These are phyloP conservation scores for Aspergillus quadrilineatus DNA, from an alignment of 2,329 filamentous ascomycete species.

Conservation along the genomic window DNA sequence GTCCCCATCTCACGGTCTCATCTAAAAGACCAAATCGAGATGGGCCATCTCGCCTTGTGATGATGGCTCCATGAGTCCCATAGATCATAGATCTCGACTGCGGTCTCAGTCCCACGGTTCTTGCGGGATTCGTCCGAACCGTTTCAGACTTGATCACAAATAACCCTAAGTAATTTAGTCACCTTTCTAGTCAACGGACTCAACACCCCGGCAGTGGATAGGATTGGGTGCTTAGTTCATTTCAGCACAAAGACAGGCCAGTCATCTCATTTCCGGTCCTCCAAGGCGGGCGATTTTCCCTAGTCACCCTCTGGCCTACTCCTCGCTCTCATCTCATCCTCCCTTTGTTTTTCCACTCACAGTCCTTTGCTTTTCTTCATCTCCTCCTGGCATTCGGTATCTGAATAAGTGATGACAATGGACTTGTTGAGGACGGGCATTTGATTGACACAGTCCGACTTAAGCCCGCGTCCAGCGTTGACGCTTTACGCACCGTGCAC, in stretches of 20 bases:
- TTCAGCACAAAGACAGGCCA: conserved; percentile 18
- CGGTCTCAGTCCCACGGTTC: conserved; percentile 3
- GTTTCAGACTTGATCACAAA: conserved; percentile 19
- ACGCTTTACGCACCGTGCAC: conserved; percentile 9
- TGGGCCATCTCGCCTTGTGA: background rate
- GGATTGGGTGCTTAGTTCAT: conserved; percentile 22
- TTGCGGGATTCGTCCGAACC: conserved; percentile 11
- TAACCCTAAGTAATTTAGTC: conserved; percentile 18
- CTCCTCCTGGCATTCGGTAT: background rate
- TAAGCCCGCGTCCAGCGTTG: background rate
- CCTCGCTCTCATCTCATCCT: conserved; percentile 4
- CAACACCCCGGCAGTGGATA: conserved; percentile 2
- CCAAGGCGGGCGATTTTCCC: conserved; percentile 10
- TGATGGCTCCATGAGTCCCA: background rate
- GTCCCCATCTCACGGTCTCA: background rate
- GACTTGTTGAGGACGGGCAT: background rate
- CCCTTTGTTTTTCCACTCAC: conserved; percentile 3
- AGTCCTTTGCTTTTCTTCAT: background rate
- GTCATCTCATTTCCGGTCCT: conserved; percentile 8
- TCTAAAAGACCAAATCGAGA: background rate
- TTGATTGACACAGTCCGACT: background rate
- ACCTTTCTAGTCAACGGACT: conserved; percentile 8
- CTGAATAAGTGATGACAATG: conserved; percentile 2
- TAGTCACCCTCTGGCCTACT: conserved; percentile 8
- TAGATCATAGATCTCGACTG: conserved; percentile 1